Base-by-base conservation (phyloP, 106 monocot species). In the Vanilla planifolia region DNA sequence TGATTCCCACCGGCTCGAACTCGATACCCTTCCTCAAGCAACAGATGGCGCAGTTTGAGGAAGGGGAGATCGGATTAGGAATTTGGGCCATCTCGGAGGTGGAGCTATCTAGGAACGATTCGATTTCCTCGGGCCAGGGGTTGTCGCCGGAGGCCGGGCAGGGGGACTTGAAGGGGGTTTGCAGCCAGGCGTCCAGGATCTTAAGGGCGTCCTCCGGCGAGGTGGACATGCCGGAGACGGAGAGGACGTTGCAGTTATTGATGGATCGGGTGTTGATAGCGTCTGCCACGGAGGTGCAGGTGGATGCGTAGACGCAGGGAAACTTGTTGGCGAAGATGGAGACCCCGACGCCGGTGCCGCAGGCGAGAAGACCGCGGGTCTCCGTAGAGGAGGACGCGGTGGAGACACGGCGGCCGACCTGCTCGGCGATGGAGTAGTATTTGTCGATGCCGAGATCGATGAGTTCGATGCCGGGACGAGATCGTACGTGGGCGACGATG, bases 251-350 rank as follows among this genome's bases (percentile, higher is more conserved):
- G 82, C 76, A 85, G 66, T 69, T 32, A 72, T 71, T 93, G 82
- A 93, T 89, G 71, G 88, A 89, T 25, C 93, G 81, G 63, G 88
- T 28, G 73, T 93, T 85, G 74, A 77, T 51, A 24, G 89, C 93
- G 28, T 93, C 93, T 40, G 33, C 81, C 29, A 69, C 61, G 77
- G 93, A 72, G 41, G 65, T 23, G 79, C 93, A 93, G 22, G 79
- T 74, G 56, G 85, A 58, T 39, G 93, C 88, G 72, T 93, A 93
- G 43, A 89, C 82, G 62, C 79, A 52, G 44, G 88, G 93, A 77
- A 70, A 75, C 68, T 93, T 93, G 79, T 93, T 93, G 59, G 93
- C 88, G 79, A 93, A 93, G 51, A 93, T 93, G 67, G 78, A 62
- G 43, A 93, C 88, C 46, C 92, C 92, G 26, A 79, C 77, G 59